Percentiles rank a stretch among this genome's conserved stretches.
These are phyloP conservation scores for Chytriomyces hyalinus DNA, from an alignment of 192 early-diverging fungal species.

Conservation along the genomic window DNA sequence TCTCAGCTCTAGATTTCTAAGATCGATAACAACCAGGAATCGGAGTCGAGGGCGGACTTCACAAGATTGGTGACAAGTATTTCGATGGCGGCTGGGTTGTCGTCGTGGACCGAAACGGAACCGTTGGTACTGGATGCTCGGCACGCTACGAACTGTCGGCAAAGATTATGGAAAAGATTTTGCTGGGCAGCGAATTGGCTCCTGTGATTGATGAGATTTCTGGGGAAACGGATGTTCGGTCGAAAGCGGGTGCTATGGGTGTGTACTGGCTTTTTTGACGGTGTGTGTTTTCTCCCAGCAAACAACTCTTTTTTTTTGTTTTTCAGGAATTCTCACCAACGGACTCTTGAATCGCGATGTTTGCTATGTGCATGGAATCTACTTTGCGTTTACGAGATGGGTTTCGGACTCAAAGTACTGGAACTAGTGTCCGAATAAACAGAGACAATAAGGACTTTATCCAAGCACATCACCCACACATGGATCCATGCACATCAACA, in stretches of 20 bases:
- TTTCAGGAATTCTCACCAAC: constrained; percentile 36
- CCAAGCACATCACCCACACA: too few relatives aligned
- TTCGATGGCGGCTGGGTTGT: constrained; percentile 45
- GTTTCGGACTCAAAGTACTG: constrained; percentile 20
- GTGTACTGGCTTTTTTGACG: not conserved
- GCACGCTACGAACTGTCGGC: constrained; percentile 44
- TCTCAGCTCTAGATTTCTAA: not conserved
- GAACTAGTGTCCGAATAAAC: not conserved
- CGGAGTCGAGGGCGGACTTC: constrained; percentile 42
- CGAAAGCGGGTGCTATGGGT: constrained; percentile 42
- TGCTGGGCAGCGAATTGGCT: constrained; percentile 38
- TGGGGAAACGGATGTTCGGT: constrained; percentile 35
- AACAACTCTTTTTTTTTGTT: not conserved
- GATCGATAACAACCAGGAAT: constrained; percentile 12
- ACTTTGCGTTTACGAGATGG: constrained; percentile 40
- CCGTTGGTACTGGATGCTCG: constrained; percentile 31
- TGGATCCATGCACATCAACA: too few relatives aligned
- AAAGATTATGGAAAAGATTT: constrained; percentile 38
- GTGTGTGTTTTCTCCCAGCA: not conserved
- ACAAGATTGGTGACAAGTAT: constrained; percentile 32
- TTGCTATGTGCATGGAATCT: constrained; percentile 42
- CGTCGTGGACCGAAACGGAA: constrained; percentile 36
- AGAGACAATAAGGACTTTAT: too few relatives aligned
- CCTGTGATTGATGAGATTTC: constrained; percentile 40
- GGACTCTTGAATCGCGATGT: constrained; percentile 38